These are phyloP conservation scores for Nadsonia starkeyi-henricii DNA, from an alignment of 1,139 yeast genomes.

Conservation along the genomic window DNA sequence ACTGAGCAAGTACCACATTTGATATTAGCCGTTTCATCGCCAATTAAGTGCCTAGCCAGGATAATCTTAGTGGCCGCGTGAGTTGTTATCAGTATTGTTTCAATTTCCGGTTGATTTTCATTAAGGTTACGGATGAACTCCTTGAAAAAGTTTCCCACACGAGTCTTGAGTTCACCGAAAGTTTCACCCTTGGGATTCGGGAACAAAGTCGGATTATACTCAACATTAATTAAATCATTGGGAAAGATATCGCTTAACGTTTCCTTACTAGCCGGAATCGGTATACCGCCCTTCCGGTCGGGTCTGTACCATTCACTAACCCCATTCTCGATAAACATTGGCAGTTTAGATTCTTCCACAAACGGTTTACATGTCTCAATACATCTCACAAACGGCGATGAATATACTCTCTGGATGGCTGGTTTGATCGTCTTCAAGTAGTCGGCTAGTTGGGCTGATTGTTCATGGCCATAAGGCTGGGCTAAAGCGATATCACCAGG, in stretches of 20 bases:
- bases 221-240: slow-evolving; percentile 32
- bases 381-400: slow-evolving; percentile 85
- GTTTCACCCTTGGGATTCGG: slow-evolving; percentile 57
- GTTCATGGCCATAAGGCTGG: slow-evolving; percentile 55
- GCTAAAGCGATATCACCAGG: slow-evolving; percentile 74
- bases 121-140: slow-evolving; percentile 40
- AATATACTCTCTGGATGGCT: slow-evolving; percentile 49
- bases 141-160: slow-evolving; percentile 39
- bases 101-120: slow-evolving; percentile 37
- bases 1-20: slow-evolving; percentile 47
- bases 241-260: slow-evolving; percentile 33
- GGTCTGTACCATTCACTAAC: slow-evolving; percentile 33
- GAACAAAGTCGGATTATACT: slow-evolving; percentile 36
- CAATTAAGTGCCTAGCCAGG: slow-evolving; percentile 53
- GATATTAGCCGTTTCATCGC: slow-evolving; percentile 32
- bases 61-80: slow-evolving; percentile 83
- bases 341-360: slow-evolving; percentile 40
- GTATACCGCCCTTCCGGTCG: slow-evolving; percentile 8
- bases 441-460: slow-evolving; percentile 59
- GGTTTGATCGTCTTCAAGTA: slow-evolving; percentile 27
- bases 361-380: slow-evolving; percentile 69
- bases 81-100: slow-evolving; percentile 47
- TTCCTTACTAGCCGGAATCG: slow-evolving; percentile 42
- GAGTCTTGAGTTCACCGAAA: slow-evolving; percentile 41
- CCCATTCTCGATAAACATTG: slow-evolving; percentile 54